Conservation (phyloP, 768 basidiomycete genomes). For the Lactarius vividus region DNA sequence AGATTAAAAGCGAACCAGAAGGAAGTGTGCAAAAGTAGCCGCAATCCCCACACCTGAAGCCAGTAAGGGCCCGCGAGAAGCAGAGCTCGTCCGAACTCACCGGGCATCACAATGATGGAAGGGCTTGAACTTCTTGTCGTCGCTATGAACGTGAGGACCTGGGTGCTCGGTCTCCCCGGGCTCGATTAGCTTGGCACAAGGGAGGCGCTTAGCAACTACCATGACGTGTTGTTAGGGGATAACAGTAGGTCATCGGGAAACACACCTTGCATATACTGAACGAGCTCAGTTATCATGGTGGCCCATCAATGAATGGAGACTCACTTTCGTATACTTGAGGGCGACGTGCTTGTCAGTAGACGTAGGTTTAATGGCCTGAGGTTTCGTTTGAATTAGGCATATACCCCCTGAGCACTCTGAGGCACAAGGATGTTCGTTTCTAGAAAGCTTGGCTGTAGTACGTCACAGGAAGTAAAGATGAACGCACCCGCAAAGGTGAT, state of each 20-base stretch:
- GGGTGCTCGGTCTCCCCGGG: constrained; percentile 41
- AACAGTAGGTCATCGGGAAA: neutral
- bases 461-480: neutral
- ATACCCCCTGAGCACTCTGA: constrained; percentile 46
- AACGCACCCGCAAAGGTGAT: constrained; percentile 58
- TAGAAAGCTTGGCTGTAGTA: constrained; percentile 26
- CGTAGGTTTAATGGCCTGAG: constrained; percentile 57
- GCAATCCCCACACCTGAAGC: constrained; percentile 48
- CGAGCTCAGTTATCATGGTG: too few species aligned
- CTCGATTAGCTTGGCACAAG: constrained; percentile 47
- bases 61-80: neutral
- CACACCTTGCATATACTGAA: constrained; percentile 52
- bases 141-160: constrained; percentile 49
- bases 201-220: constrained; percentile 49
- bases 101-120: constrained; percentile 54
- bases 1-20: constrained; percentile 38
- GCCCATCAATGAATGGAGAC: neutral
- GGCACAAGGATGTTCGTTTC: constrained; percentile 50
- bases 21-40: constrained; percentile 57
- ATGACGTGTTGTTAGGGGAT: neutral
- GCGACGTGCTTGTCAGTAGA: constrained; percentile 57
- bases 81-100: constrained; percentile 30
- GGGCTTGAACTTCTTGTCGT: constrained; percentile 40
- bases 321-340: constrained; percentile 64
- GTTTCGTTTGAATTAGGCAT: constrained; percentile 56